Base-by-base conservation (phyloP, 495 filamentous ascomycete species). In the Usnea hakonensis region DNA sequence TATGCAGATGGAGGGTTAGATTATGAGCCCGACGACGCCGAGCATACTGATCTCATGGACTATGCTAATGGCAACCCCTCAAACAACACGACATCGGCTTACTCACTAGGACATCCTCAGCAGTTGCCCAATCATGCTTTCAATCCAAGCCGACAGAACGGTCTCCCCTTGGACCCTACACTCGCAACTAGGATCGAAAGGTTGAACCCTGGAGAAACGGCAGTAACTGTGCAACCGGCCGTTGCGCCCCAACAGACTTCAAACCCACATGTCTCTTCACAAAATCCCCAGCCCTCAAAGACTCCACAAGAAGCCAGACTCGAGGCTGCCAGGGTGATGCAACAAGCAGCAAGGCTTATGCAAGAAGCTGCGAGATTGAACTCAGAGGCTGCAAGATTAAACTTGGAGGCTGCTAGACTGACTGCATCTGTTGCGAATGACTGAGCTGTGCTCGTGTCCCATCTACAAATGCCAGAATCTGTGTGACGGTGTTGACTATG, bases 341-440 rank as follows among this genome's bases (percentile, higher is more conserved):
- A 68, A 23, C 66, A 70, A 57, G 68, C 68, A 14, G 64, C 63
- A 37, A 54, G 62, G n/a, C 40, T 68, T n/a, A 68, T 66, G 61
- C 67, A 64, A 40, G 67, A 70, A 54, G 68, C 66, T 26, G 63
- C 66, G 26, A 62, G 52, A 28, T 33, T 70, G 48, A 68, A 70
- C 32, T 61, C 62, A 16, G 68, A 70, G 57, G 68, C 68, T 36
- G 66, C 64, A n/a, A 57, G 66, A 38, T 46, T 68, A 21, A 63
- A 70, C 32, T 61, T 60, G 11, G 68, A 70, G 57, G 68, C 68
- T 36, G 66, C 64, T 21, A 57, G 66, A 38, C 54, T 68, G 30
- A 63, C 53, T 14, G 66, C 66, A 60, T 68, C 63, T 3, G 63
- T 55, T 57, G 58, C 63, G 40, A 48, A 37, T 44, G 38, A 41